Conservation (phyloP, 495 filamentous ascomycete species). For the Neurospora sp. region DNA sequence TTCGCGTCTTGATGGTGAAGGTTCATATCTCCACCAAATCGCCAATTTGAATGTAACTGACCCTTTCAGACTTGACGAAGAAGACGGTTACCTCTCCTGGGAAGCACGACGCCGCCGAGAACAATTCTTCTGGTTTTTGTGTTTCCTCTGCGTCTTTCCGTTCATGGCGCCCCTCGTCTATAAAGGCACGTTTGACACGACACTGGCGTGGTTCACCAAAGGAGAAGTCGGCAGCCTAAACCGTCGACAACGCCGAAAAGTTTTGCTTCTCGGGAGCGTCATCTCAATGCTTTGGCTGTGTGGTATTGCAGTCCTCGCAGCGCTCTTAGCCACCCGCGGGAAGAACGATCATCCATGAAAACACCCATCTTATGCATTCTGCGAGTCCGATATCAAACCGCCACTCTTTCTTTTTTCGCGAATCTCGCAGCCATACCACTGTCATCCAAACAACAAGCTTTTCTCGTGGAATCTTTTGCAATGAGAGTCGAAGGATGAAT, state of each 20-base stretch:
- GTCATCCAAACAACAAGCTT: not conserved
- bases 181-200: conserved; percentile 15
- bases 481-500: not conserved
- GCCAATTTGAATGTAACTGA: conserved; percentile 6
- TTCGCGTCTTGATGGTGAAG: not conserved
- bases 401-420: not conserved
- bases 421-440: not conserved
- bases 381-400: not conserved
- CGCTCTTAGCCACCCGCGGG: not conserved
- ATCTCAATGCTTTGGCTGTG: conserved; percentile 11
- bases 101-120: conserved; percentile 11
- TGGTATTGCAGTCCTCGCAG: conserved; percentile 3
- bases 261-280: conserved; percentile 12
- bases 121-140: conserved; percentile 20
- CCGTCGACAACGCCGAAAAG: conserved; percentile 15
- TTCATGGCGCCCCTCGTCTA: conserved; percentile 24
- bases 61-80: conserved; percentile 1
- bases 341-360: not conserved
- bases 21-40: conserved; percentile 4
- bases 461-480: not conserved
- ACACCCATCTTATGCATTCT: not conserved
- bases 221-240: conserved; percentile 22
- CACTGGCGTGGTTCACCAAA: conserved; percentile 23
- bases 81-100: conserved; percentile 20
- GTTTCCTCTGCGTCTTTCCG: conserved; percentile 20